Conservation (phyloP, 2,329 filamentous ascomycete species). For the Aureobasidium sp. region DNA sequence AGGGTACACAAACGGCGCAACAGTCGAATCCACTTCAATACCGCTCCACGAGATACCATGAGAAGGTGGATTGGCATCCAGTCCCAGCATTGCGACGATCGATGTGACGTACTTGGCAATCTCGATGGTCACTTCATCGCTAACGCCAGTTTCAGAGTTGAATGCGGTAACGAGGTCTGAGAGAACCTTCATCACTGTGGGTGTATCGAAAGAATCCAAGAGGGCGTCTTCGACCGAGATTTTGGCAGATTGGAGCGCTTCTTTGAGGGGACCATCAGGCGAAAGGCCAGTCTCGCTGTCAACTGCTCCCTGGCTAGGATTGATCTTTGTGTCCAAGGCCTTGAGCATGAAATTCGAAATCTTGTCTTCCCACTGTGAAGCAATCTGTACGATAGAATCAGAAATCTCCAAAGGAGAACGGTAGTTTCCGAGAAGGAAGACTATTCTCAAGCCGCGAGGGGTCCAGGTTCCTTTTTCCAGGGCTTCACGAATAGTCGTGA, state of each 20-base stretch:
- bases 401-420: conserved; percentile 89
- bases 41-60: conserved; percentile 57
- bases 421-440: conserved; percentile 85
- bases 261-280: conserved; percentile 26
- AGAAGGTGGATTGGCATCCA: conserved; percentile 52
- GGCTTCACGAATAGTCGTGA: conserved; percentile 84
- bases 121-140: conserved; percentile 42
- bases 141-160: conserved; percentile 51
- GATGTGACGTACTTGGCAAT: conserved; percentile 74
- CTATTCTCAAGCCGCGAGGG: conserved; percentile 69
- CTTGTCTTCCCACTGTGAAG: conserved; percentile 71
- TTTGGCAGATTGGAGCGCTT: conserved; percentile 48
- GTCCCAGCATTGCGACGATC: conserved; percentile 76
- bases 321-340: conserved; percentile 41
- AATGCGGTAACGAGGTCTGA: conserved; percentile 70
- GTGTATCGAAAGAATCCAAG: conserved; percentile 82
- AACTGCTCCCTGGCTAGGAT: conserved; percentile 16
- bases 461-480: conserved; percentile 65
- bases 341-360: conserved; percentile 65
- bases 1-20: conserved; percentile 55
- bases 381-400: conserved; percentile 67
- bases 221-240: conserved; percentile 58
- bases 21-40: conserved; percentile 53
- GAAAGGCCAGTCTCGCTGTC: conserved; percentile 19
- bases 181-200: conserved; percentile 69